These are phyloP conservation scores for Hypoxylon sp. DNA, from an alignment of 2,329 filamentous ascomycete genomes.

Conservation along the genomic window DNA sequence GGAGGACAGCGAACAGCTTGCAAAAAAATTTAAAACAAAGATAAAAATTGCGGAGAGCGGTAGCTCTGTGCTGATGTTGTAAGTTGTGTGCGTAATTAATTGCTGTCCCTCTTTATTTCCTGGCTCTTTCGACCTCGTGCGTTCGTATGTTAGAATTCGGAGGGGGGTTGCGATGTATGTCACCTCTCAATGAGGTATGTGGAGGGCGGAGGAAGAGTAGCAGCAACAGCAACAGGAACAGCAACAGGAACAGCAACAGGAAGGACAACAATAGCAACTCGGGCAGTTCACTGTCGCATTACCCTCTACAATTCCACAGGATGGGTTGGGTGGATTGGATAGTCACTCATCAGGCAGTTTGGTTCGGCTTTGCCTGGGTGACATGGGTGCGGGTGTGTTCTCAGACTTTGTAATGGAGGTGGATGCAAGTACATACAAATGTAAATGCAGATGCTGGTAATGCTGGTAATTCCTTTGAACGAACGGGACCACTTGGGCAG, in stretches of 20 bases:
- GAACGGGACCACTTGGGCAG: conserved; percentile 32
- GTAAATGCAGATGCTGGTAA: conserved; percentile 45
- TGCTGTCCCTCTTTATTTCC: conserved; percentile 22
- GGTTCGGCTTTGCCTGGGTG: conserved; percentile 46
- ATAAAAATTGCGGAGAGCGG: conserved; percentile 7
- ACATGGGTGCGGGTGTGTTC: conserved; percentile 45
- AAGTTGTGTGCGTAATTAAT: conserved; percentile 28
- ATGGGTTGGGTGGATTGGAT: conserved; percentile 41
- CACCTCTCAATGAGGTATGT: conserved; percentile 22
- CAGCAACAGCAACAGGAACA: conserved; percentile 11
- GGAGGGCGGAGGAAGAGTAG: conserved; percentile 29
- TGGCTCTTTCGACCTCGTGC: conserved; percentile 42
- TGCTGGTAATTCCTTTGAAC: conserved; percentile 46
- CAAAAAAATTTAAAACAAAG: conserved; percentile 25
- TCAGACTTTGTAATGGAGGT: conserved; percentile 44
- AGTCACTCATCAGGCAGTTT: conserved; percentile 46
- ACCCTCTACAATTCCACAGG: conserved; percentile 37
- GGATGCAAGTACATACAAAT: conserved; percentile 26
- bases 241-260: conserved; percentile 21
- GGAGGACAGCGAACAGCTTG: conserved; percentile 30
- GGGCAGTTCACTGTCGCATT: conserved; percentile 47
- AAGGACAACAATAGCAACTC: conserved; percentile 42
- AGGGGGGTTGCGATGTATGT: conserved; percentile 41
- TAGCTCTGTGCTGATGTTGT: conserved; percentile 17
- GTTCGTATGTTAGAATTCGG: conserved; percentile 10